Base-by-base conservation (phyloP, 305 asterid genomes). In the Monarda citriodora region DNA sequence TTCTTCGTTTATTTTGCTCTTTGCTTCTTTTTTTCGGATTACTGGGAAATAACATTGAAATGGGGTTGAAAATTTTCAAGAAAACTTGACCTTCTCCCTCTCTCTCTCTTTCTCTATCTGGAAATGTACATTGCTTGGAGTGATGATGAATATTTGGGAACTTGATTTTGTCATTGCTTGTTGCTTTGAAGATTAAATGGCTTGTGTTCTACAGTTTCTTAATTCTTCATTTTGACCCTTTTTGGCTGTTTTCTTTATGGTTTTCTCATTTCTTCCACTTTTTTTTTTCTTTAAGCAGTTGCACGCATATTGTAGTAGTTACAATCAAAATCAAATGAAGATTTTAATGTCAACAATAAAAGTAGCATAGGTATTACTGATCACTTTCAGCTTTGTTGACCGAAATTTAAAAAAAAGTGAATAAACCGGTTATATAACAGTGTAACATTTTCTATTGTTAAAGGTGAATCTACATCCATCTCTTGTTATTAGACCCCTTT, bases 101-200 rank as follows among this genome's bases (percentile, higher is more conserved):
- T 47, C 53, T 47, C 55, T 50, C 36, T 47, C 55, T 50, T 20
- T 50, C 55, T 50, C 18, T 26, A 1, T 37, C 12, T 37, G 11
- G 41, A 13, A 17, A 13, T 25, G 12, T 6, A 7, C 37, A 15
- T 29, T 52, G 29, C 38, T 52, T 53, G 32, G n/a, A n/a, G n/a
- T n/a, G n/a, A n/a, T n/a, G 37, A 5, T 31, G 15, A 29, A 8
- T 23, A 51, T 26, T 53, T 29, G 32, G 38, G 22, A 36, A 23
- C 42, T 53, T 53, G 2, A 52, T 52, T 26, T 4, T 26, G 56
- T 51, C 56, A 25, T 50, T 26, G 40, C 40, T 26, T 38, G 29
- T 36, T 57, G 44, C 42, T 53, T 20, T 38, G 23, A 54, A 45
- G 41, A 53, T 61, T 23, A 53, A 61, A 22, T 46, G 60, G 63